phyloP scores from a whole-genome alignment of 805 yeast species.

The Saccharomycopsis vini region DNA sequence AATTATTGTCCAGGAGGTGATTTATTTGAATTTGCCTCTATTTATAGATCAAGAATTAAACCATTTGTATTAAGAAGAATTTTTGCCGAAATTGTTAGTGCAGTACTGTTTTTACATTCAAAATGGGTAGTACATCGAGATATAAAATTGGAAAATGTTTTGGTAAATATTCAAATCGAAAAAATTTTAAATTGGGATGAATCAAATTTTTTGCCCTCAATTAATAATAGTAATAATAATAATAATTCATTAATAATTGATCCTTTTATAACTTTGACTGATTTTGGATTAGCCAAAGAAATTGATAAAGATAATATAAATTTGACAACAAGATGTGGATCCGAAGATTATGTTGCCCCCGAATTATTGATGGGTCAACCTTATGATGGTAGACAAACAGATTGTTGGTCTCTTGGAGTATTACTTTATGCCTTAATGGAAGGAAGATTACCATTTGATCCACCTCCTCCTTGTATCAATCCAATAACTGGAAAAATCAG shows the following conservation, averaged over 20 bases:
- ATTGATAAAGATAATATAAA: constrained; percentile 53
- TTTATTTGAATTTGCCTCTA: constrained; percentile 53
- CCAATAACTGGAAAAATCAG: constrained; percentile 25
- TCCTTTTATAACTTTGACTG: constrained; percentile 58
- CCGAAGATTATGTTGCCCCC: constrained; percentile 94
- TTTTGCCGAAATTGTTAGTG: constrained; percentile 60
- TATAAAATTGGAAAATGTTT: constrained; percentile 76
- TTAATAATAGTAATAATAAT: neutral
- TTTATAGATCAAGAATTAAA: constrained; percentile 33
- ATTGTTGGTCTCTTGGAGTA: constrained; percentile 94
- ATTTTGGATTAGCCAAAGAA: constrained; percentile 78
- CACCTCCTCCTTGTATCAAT: constrained; percentile 47
- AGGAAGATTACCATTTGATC: constrained; percentile 85
- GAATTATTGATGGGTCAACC: constrained; percentile 84
- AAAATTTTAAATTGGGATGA: constrained; percentile 1
- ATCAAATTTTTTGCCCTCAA: neutral
- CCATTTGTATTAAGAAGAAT: constrained; percentile 48
- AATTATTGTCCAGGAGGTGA: constrained; percentile 85
- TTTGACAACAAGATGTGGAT: constrained; percentile 85
- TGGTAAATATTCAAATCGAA: constrained; percentile 30
- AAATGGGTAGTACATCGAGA: constrained; percentile 79
- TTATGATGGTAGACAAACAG: constrained; percentile 86
- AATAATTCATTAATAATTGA: constrained; percentile 13
- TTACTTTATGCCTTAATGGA: constrained; percentile 79
- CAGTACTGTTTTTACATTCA: constrained; percentile 64